These are phyloP conservation scores for Leccinum rimulosum DNA, from an alignment of 768 basidiomycete species.

Conservation along the genomic window DNA sequence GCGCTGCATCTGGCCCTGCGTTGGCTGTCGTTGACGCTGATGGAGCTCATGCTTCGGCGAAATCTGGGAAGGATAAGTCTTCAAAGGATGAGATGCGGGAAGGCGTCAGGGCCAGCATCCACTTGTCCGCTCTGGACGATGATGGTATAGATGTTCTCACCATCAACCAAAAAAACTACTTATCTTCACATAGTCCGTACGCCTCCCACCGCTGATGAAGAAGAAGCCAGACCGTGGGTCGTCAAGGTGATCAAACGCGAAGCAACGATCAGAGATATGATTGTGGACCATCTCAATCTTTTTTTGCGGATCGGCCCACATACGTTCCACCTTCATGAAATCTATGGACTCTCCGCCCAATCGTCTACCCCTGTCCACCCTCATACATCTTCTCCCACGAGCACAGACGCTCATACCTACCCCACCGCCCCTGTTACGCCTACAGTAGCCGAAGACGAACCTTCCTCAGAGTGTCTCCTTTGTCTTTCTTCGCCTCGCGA, in stretches of 20 bases:
- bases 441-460: conserved; percentile 54
- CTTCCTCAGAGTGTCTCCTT: conserved; percentile 86
- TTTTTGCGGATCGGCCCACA: conserved; percentile 77
- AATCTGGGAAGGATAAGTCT: conserved; percentile 40
- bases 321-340: conserved; percentile 94
- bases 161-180: conserved; percentile 85
- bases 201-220: conserved; percentile 38
- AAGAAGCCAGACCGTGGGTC: conserved; percentile 79
- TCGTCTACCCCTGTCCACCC: conserved; percentile 37
- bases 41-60: conserved; percentile 30
- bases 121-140: conserved; percentile 78
- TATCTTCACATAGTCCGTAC: conserved; percentile 79
- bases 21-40: conserved; percentile 76
- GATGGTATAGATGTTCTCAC: conserved; percentile 64
- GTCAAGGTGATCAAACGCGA: conserved; percentile 92
- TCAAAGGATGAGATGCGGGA: conserved; percentile 49
- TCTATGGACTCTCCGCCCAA: conserved; percentile 80
- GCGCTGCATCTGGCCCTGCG: conserved; percentile 70
- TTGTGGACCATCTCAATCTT: conserved; percentile 1
- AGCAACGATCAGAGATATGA: conserved; percentile 55
- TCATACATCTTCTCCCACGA: conserved; percentile 38
- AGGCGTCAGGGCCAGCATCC: conserved; percentile 77
- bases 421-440: conserved; percentile 29
- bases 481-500: conserved; percentile 87
- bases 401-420: conserved; percentile 42